Percentiles rank a stretch among this genome's conserved stretches.
Evolutionary conservation across 495 filamentous ascomycete species (phyloP).

Genomic region (Evernia prunastri): DNA sequence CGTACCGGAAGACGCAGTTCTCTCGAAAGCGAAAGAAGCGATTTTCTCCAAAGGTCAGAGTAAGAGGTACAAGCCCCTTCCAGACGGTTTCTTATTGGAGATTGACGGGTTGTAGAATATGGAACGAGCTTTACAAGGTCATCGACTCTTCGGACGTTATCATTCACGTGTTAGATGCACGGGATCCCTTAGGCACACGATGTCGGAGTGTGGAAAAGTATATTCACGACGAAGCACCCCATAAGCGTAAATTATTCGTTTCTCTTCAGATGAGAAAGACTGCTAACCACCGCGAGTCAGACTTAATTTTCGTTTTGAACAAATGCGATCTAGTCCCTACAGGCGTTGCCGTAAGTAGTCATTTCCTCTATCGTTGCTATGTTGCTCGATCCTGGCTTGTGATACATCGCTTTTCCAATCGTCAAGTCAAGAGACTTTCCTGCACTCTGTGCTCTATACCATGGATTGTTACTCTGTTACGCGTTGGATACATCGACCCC

Average conservation of each 20-base stretch:
- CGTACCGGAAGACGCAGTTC: conserved; percentile 45
- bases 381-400: conserved; percentile 10
- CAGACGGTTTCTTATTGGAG: no score
- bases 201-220: conserved; percentile 86
- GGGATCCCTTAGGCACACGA: conserved; percentile 84
- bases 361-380: conserved; percentile 15
- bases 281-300: no score
- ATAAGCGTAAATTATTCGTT: no score
- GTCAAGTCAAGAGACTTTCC: conserved; percentile 94
- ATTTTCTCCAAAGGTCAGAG: conserved; percentile 92
- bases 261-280: no score
- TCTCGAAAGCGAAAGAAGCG: conserved; percentile 70
- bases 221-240: conserved; percentile 82
- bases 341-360: conserved; percentile 77
- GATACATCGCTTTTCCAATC: conserved; percentile 45
- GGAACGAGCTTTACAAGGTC: conserved; percentile 98
- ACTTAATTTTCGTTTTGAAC: conserved; percentile 86
- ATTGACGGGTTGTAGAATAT: no score
- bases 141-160: conserved; percentile 95
- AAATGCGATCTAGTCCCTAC: conserved; percentile 97
- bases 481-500: conserved; percentile 85
- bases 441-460: conserved; percentile 41
- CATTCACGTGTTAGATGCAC: conserved; percentile 87
- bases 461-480: conserved; percentile 92
- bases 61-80: no score